Conservation (phyloP, 2,329 filamentous ascomycete genomes). For the Stachybotrys chartarum region DNA sequence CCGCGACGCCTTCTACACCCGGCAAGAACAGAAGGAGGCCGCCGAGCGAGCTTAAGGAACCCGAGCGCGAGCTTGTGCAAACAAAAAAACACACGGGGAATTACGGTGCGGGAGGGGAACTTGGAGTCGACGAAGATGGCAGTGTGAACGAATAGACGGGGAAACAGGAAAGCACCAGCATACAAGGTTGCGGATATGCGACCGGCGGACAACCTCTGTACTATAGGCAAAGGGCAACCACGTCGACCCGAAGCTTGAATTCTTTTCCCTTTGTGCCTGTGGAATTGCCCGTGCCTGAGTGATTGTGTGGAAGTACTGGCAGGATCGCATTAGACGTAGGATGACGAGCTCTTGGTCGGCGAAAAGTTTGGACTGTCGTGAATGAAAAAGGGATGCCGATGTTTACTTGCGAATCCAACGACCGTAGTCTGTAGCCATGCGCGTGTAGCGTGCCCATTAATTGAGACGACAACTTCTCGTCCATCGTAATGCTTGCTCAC, state of each 20-base stretch:
- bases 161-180: slow-evolving; percentile 5
- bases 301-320: background rate
- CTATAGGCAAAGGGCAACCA: slow-evolving; percentile 17
- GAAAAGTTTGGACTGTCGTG: too few species aligned
- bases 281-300: background rate
- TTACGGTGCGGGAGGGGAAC: background rate
- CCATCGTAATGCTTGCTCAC: too few species aligned
- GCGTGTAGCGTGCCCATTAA: too few species aligned
- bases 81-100: too few species aligned
- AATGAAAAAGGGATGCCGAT: too few species aligned
- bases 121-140: background rate
- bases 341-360: too few species aligned
- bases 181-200: slow-evolving; percentile 14
- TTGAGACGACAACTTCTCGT: too few species aligned
- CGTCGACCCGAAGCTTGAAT: slow-evolving; percentile 13
- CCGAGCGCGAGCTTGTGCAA: too few species aligned
- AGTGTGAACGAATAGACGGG: background rate
- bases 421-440: too few species aligned
- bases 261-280: slow-evolving; percentile 2
- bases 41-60: slow-evolving; percentile 20
- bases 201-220: slow-evolving; percentile 16
- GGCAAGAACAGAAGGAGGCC: slow-evolving; percentile 51
- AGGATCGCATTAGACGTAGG: too few species aligned
- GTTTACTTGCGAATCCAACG: too few species aligned
- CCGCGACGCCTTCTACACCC: slow-evolving; percentile 52